phyloP scores from a whole-genome alignment of 2,329 filamentous ascomycete species.

The Nemania bipapillata region DNA sequence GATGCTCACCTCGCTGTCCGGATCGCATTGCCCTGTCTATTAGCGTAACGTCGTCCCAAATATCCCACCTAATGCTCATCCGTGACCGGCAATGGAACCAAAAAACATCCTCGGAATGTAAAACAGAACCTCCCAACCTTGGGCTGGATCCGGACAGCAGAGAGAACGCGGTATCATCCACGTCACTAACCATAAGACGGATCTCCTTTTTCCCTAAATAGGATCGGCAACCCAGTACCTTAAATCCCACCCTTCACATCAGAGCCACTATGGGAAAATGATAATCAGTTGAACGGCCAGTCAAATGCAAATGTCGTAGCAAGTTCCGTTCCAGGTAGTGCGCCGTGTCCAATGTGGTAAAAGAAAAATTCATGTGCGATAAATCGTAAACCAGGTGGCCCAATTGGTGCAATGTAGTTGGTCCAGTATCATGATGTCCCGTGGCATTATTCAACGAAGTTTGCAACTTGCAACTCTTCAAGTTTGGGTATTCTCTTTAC shows the following conservation, averaged over 20 bases:
- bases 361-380: conserved; percentile 47
- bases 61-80: conserved; percentile 49
- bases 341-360: conserved; percentile 51
- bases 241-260: conserved; percentile 44
- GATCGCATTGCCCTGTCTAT: conserved; percentile 55
- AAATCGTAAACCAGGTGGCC: conserved; percentile 45
- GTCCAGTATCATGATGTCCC: conserved; percentile 45
- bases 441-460: conserved; percentile 48
- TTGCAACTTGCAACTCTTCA: conserved; percentile 53
- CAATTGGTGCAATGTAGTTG: conserved; percentile 37
- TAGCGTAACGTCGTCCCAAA: conserved; percentile 49
- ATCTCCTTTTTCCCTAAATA: conserved; percentile 49
- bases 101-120: conserved; percentile 46
- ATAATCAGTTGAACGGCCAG: conserved; percentile 48
- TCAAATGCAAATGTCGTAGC: conserved; percentile 51
- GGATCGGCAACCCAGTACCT: conserved; percentile 47
- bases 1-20: conserved; percentile 66
- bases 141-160: conserved; percentile 56
- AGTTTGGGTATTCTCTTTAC: conserved; percentile 46
- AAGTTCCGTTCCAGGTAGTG: conserved; percentile 45
- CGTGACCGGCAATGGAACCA: conserved; percentile 47
- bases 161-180: conserved; percentile 51
- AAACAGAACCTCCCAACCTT: conserved; percentile 47
- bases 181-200: conserved; percentile 44
- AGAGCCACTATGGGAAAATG: conserved; percentile 48